These are phyloP conservation scores for Xylaria flabelliformis DNA, from an alignment of 495 filamentous ascomycete genomes.

Conservation along the genomic window DNA sequence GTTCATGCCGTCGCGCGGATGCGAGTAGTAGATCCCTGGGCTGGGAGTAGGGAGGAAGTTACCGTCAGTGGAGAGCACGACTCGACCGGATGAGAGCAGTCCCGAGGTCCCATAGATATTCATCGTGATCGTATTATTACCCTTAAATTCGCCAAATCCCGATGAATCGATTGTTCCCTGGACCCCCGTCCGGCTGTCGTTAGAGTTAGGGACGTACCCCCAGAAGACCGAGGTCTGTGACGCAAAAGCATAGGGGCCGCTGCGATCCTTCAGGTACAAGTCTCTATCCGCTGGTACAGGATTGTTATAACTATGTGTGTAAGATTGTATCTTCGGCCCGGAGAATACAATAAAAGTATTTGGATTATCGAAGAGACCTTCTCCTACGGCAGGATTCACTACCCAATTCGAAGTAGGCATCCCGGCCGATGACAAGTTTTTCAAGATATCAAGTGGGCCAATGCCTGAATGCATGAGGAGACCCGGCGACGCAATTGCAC, in stretches of 20 bases:
- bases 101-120: slow-evolving; percentile 54
- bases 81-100: slow-evolving; percentile 44
- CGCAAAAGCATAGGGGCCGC: slow-evolving; percentile 48
- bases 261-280: slow-evolving; percentile 42
- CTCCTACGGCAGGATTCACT: slow-evolving; percentile 45
- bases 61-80: slow-evolving; percentile 40
- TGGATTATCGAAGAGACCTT: slow-evolving; percentile 52
- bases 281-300: slow-evolving; percentile 40
- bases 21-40: slow-evolving; percentile 43
- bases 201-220: slow-evolving; percentile 41
- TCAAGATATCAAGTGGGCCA: slow-evolving; percentile 43
- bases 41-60: slow-evolving; percentile 43
- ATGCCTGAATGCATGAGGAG: slow-evolving; percentile 64
- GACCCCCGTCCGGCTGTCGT: slow-evolving; percentile 42
- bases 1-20: slow-evolving; percentile 45
- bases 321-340: slow-evolving; percentile 42
- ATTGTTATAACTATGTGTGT: slow-evolving; percentile 45
- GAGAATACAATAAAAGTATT: slow-evolving; percentile 53
- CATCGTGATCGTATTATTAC: slow-evolving; percentile 47
- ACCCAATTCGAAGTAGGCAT: slow-evolving; percentile 42
- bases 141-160: slow-evolving; percentile 38
- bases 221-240: slow-evolving; percentile 50
- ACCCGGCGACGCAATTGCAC: slow-evolving; percentile 62
- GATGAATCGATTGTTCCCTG: slow-evolving; percentile 52
- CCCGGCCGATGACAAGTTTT: slow-evolving; percentile 34